Evolutionary conservation across 352 stramenopile species (phyloP).

Genomic region (Phytophthora meadii): DNA sequence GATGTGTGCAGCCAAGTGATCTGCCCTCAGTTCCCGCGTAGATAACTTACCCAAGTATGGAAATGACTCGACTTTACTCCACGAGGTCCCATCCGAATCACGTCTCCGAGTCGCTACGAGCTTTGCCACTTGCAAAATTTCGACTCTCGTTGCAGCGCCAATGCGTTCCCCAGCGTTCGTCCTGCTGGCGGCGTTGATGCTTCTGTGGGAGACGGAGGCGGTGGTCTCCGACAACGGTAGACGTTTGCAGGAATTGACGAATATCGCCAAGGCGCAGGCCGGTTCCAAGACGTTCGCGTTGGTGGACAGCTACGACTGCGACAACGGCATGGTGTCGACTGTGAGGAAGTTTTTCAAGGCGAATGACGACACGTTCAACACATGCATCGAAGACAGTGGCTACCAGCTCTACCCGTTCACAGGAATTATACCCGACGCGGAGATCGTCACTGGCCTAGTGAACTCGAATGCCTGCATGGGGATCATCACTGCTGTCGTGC

Average conservation of each 20-base stretch:
- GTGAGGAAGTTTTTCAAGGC: slow-evolving; percentile 54
- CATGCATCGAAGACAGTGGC: slow-evolving; percentile 50
- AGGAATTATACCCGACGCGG: slow-evolving; percentile 47
- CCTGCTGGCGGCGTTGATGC: slow-evolving; percentile 18
- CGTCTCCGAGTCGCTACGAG: slow-evolving; percentile 10
- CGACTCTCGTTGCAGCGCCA: not conserved
- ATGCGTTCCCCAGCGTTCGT: slow-evolving; percentile 24
- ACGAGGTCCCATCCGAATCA: slow-evolving; percentile 26
- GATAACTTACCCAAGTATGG: slow-evolving; percentile 3
- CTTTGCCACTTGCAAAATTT: slow-evolving; percentile 33
- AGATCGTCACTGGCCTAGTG: slow-evolving; percentile 49
- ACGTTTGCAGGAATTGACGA: slow-evolving; percentile 22
- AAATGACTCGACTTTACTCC: slow-evolving; percentile 34
- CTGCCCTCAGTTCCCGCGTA: slow-evolving; percentile 5
- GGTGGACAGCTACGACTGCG: slow-evolving; percentile 53
- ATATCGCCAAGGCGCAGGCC: slow-evolving; percentile 39
- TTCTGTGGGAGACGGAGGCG: not conserved
- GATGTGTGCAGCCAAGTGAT: slow-evolving; percentile 12
- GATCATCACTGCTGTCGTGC: slow-evolving; percentile 51
- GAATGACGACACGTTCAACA: slow-evolving; percentile 59
- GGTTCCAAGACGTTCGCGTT: slow-evolving; percentile 57
- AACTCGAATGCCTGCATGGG: slow-evolving; percentile 55
- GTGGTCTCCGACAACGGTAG: slow-evolving; percentile 15
- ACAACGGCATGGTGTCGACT: slow-evolving; percentile 39
- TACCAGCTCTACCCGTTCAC: slow-evolving; percentile 76